A percentile compares a stretch with the other conserved stretches of the same genome.
Conservation (phyloP, 768 basidiomycete genomes). For the Sutorius australiensis region DNA sequence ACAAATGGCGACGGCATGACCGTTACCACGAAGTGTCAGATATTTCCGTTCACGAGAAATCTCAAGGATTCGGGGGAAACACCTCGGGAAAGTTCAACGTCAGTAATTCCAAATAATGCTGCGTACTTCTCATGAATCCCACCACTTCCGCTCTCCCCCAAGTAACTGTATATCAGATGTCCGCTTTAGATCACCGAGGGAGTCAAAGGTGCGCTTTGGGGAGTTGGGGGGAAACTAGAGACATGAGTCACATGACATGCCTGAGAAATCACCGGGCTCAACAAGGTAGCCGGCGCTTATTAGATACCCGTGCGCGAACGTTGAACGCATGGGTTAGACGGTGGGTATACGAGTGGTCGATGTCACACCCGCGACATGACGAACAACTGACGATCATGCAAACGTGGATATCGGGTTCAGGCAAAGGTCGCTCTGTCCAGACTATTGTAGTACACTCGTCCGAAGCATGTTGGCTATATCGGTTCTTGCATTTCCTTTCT, state of each 20-base stretch:
- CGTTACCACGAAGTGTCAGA: neutral
- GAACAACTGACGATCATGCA: too few species aligned
- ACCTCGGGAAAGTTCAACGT: neutral
- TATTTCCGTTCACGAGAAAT: neutral
- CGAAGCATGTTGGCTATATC: neutral
- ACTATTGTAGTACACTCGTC: too few species aligned
- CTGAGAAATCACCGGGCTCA: neutral
- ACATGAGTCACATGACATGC: neutral
- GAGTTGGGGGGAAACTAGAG: neutral
- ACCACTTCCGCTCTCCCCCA: conserved; percentile 2
- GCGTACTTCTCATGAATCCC: conserved; percentile 7
- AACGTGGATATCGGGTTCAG: too few species aligned
- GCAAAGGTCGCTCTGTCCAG: too few species aligned
- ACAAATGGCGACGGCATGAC: neutral
- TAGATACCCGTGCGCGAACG: too few species aligned
- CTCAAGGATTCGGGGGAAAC: neutral
- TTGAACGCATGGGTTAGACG: too few species aligned
- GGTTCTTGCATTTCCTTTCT: too few species aligned
- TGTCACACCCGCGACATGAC: too few species aligned
- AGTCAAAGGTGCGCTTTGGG: neutral
- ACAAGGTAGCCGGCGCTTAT: too few species aligned
- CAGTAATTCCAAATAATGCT: neutral
- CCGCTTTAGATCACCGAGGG: neutral
- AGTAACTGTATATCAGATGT: neutral
- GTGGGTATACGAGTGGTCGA: too few species aligned